These are phyloP conservation scores for Monilinia fructigena DNA, from an alignment of 2,329 filamentous ascomycete species.

Conservation along the genomic window DNA sequence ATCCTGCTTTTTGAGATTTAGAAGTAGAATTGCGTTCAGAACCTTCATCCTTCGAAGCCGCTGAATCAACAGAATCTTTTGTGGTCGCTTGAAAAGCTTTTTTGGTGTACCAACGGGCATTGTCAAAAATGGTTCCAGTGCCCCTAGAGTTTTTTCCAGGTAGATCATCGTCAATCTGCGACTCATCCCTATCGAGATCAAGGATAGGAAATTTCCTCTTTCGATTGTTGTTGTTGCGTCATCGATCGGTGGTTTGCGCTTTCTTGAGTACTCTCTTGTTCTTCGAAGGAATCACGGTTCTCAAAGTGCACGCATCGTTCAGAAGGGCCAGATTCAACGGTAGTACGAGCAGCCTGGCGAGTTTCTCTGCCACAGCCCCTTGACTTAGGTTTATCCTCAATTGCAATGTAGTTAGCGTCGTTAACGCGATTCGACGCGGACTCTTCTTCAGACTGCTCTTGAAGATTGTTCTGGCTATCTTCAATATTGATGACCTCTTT, in stretches of 20 bases:
- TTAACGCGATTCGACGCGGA: background rate
- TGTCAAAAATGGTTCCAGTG: background rate
- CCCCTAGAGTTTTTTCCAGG: background rate
- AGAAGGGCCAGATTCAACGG: background rate
- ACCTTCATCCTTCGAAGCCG: background rate
- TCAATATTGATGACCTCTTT: conserved; percentile 14
- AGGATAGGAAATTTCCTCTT: background rate
- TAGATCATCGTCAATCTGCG: background rate
- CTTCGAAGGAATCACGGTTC: conserved; percentile 9
- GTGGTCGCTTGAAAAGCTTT: background rate
- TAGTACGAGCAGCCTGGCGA: background rate
- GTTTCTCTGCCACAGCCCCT: background rate
- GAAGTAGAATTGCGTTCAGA: no score
- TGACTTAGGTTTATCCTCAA: background rate
- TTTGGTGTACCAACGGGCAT: background rate
- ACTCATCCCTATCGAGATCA: background rate
- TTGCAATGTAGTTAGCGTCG: background rate
- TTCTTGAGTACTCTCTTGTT: conserved; percentile 7
- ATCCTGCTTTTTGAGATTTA: background rate
- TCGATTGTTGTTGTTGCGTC: background rate
- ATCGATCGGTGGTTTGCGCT: background rate
- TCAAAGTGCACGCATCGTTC: background rate
- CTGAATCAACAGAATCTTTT: background rate
- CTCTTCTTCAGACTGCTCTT: background rate
- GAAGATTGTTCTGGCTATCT: conserved; percentile 15